Conservation (phyloP, 208 protist genomes). For the Trypanosoma scelopori region DNA sequence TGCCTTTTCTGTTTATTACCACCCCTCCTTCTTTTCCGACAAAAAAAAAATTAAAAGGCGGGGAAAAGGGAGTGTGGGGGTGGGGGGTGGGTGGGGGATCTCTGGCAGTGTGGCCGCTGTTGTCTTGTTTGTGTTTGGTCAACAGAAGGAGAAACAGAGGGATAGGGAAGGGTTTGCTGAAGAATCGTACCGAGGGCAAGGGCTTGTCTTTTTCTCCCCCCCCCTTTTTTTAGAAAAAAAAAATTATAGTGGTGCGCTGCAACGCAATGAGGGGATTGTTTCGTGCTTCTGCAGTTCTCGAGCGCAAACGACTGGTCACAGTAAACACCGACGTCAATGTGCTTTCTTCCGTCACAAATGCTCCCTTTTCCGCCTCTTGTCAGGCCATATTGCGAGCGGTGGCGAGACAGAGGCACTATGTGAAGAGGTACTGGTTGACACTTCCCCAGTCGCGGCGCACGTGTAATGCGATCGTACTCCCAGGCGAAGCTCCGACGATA, state of each 20-base stretch:
- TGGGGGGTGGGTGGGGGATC: too few relatives aligned
- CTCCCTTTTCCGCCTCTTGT: conserved; percentile 56
- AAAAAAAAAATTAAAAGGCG: neutral
- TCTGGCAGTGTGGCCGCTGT: too few relatives aligned
- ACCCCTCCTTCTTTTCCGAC: too few relatives aligned
- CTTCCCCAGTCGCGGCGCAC: conserved; percentile 71
- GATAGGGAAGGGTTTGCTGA: too few relatives aligned
- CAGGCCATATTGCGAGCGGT: conserved; percentile 50
- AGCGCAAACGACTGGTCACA: conserved; percentile 15
- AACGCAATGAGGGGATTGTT: conserved; percentile 17
- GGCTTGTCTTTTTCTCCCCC: too few relatives aligned
- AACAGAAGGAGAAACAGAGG: too few relatives aligned
- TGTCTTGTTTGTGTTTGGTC: too few relatives aligned
- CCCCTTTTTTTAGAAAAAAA: too few relatives aligned
- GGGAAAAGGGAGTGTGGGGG: too few relatives aligned
- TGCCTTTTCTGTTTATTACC: conserved; percentile 6
- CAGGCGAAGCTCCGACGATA: conserved; percentile 54
- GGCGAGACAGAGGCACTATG: conserved; percentile 40
- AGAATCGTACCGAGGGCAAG: too few relatives aligned
- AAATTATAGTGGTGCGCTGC: neutral
- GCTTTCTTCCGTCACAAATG: conserved; percentile 77
- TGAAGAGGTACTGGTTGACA: conserved; percentile 81
- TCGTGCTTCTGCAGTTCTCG: conserved; percentile 2
- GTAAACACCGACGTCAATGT: conserved; percentile 33
- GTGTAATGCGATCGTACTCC: conserved; percentile 69